phyloP scores from a whole-genome alignment of 2,329 filamentous ascomycete genomes.

The Colletotrichum caudatum region DNA sequence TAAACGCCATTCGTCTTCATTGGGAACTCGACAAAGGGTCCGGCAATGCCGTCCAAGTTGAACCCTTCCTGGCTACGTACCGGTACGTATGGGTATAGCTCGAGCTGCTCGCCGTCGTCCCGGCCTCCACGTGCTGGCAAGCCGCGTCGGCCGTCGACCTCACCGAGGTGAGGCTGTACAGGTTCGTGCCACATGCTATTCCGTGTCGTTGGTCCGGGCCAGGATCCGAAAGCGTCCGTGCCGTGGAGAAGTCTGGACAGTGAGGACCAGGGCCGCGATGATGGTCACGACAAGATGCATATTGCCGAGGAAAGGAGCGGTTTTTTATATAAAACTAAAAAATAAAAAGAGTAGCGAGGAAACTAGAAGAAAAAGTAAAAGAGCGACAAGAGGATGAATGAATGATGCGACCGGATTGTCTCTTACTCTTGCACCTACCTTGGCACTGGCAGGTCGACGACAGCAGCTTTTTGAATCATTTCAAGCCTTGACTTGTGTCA shows the following conservation, averaged over 20 bases:
- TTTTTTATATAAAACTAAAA: too few relatives aligned
- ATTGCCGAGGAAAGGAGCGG: neutral
- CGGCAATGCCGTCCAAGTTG: conserved; percentile 63
- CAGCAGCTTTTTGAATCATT: conserved; percentile 20
- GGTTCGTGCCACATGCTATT: conserved; percentile 62
- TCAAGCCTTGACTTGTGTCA: neutral
- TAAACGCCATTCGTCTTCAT: conserved; percentile 65
- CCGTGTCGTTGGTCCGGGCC: conserved; percentile 17
- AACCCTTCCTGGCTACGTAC: conserved; percentile 75
- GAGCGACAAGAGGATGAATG: too few relatives aligned
- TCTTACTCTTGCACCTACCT: neutral
- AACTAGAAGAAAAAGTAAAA: neutral
- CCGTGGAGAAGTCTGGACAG: conserved; percentile 47
- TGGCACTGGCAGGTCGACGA: neutral
- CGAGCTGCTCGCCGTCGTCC: conserved; percentile 51
- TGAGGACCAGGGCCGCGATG: conserved; percentile 32
- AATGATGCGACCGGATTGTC: neutral
- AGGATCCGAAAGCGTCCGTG: conserved; percentile 50
- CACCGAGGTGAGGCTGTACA: conserved; percentile 64
- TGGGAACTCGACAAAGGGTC: conserved; percentile 74
- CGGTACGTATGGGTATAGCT: conserved; percentile 70
- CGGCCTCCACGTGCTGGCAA: conserved; percentile 61
- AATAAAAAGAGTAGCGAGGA: neutral
- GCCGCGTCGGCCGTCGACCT: conserved; percentile 63
- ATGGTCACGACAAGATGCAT: conserved; percentile 33